Percentiles rank a stretch among this genome's conserved stretches.
These are phyloP conservation scores for Trypanosoma rangeli DNA, from an alignment of 208 protist genomes.

Conservation along the genomic window DNA sequence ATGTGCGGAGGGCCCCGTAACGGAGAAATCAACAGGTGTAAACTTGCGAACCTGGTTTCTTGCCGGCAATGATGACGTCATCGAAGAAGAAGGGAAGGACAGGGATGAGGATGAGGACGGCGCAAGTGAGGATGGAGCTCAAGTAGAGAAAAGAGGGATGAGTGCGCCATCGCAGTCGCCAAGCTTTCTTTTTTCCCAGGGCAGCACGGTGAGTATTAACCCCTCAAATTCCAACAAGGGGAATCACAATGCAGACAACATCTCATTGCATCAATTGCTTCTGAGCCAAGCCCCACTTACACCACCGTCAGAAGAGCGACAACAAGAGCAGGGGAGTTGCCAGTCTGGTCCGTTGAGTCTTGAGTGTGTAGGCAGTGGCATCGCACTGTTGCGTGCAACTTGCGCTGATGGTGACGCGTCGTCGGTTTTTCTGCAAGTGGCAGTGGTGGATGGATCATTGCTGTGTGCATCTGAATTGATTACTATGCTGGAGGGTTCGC, in stretches of 20 bases:
- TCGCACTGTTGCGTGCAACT: constrained; percentile 13
- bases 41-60: constrained; percentile 28
- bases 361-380: constrained; percentile 12
- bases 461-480: constrained; percentile 49
- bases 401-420: neutral
- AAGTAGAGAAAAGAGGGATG: neutral
- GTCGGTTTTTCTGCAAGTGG: constrained; percentile 30
- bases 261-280: constrained; percentile 41
- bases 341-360: neutral
- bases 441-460: constrained; percentile 42
- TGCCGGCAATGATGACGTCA: neutral
- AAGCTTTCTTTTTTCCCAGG: constrained; percentile 28
- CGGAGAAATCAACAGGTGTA: neutral
- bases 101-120: constrained; percentile 1
- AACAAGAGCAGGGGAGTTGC: neutral
- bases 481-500: constrained; percentile 45
- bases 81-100: neutral
- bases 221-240: neutral
- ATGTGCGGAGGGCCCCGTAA: neutral
- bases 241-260: neutral
- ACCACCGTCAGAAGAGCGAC: neutral
- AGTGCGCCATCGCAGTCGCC: constrained; percentile 1
- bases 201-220: neutral
- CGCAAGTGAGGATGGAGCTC: neutral
- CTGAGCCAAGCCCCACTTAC: constrained; percentile 35